Evolutionary conservation across 2,329 filamentous ascomycete genomes (phyloP).

Genomic region (Ilyonectria robusta): DNA sequence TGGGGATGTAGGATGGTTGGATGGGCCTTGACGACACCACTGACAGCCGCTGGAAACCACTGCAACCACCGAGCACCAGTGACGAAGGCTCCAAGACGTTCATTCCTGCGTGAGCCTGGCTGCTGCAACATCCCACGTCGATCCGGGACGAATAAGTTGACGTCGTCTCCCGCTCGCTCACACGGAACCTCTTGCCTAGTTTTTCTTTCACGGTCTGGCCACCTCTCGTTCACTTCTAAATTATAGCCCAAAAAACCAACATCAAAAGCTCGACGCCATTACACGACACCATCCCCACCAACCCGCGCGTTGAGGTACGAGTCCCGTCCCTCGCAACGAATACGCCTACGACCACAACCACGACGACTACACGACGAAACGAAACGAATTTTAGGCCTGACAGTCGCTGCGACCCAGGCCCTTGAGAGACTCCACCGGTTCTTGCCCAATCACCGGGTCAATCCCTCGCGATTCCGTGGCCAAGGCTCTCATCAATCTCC

Average conservation of each 20-base stretch:
- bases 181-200: neutral
- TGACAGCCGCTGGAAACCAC: constrained; percentile 12
- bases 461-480: constrained; percentile 14
- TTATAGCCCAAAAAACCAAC: neutral
- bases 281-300: constrained; percentile 21
- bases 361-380: constrained; percentile 34
- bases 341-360: neutral
- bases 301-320: constrained; percentile 25
- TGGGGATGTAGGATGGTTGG: constrained; percentile 6
- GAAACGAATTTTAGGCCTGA: constrained; percentile 34
- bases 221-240: neutral
- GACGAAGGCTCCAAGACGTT: constrained; percentile 6
- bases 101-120: constrained; percentile 40
- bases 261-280: neutral
- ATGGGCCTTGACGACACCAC: constrained; percentile 14
- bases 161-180: constrained; percentile 21
- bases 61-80: constrained; percentile 4
- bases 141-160: constrained; percentile 37
- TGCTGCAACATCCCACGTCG: constrained; percentile 14
- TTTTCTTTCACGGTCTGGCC: neutral
- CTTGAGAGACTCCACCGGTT: constrained; percentile 1
- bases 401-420: neutral
- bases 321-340: constrained; percentile 6
- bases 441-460: constrained; percentile 37
- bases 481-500: constrained; percentile 26